A percentile compares a stretch with the other conserved stretches of the same genome.
These are phyloP conservation scores for Cladosporium sp. DNA, from an alignment of 2,329 filamentous ascomycete genomes.

Conservation along the genomic window DNA sequence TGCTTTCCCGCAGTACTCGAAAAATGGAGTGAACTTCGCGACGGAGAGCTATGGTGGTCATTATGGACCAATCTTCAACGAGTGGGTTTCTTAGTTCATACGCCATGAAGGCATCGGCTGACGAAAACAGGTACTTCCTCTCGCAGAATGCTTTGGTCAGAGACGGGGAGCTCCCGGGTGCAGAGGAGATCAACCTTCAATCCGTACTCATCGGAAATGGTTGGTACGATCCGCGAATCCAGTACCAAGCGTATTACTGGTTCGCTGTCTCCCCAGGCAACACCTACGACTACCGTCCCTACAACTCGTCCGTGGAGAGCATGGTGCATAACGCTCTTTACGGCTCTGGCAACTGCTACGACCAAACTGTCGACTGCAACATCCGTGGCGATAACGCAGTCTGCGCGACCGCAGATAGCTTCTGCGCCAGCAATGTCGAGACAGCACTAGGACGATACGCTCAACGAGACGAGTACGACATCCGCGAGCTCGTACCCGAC, in stretches of 20 bases:
- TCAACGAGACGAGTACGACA: constrained; percentile 57
- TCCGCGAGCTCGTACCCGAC: constrained; percentile 52
- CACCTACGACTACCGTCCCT: constrained; percentile 53
- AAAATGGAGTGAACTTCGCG: constrained; percentile 31
- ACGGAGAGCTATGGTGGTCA: constrained; percentile 23
- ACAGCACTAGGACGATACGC: constrained; percentile 48
- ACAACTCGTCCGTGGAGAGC: constrained; percentile 46
- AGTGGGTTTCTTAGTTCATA: constrained; percentile 3
- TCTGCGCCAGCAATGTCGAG: constrained; percentile 54
- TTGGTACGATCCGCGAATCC: constrained; percentile 54
- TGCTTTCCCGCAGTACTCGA: constrained; percentile 45
- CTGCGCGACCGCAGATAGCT: constrained; percentile 52
- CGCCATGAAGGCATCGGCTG: not conserved
- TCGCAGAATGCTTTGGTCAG: constrained; percentile 27
- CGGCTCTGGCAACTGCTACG: constrained; percentile 57
- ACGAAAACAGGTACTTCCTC: constrained; percentile 22
- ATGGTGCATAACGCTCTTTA: constrained; percentile 58
- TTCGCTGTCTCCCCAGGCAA: constrained; percentile 54
- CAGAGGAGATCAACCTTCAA: constrained; percentile 31
- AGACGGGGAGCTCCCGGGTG: constrained; percentile 22
- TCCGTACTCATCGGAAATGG: constrained; percentile 47
- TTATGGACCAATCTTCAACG: constrained; percentile 14
- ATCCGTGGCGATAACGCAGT: constrained; percentile 47
- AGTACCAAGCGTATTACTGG: constrained; percentile 57
- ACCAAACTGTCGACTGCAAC: constrained; percentile 54